Evolutionary conservation across 495 filamentous ascomycete species (phyloP).

Genomic region (Hypomontagnella monticulosa): DNA sequence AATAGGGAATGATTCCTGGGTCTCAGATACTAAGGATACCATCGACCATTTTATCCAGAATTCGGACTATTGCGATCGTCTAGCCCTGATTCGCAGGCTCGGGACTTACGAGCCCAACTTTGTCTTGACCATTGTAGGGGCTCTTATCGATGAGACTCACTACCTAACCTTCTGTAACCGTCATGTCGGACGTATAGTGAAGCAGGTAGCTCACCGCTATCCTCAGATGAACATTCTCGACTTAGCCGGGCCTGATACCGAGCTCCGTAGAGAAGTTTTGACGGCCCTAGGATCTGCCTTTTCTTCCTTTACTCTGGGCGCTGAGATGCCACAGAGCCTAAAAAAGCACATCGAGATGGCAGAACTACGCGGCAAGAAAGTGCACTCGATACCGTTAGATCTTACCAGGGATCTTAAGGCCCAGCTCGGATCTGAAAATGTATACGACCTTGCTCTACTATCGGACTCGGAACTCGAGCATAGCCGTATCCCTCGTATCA

Average conservation of each 20-base stretch:
- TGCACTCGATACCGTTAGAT: conserved; percentile 41
- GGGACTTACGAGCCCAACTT: conserved; percentile 41
- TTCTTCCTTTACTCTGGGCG: conserved; percentile 43
- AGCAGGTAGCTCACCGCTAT: conserved; percentile 55
- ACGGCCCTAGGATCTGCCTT: conserved; percentile 48
- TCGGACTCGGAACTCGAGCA: conserved; percentile 46
- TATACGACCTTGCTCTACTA: conserved; percentile 53
- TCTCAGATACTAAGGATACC: conserved; percentile 43
- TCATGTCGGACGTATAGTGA: conserved; percentile 49
- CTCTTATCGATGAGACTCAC: conserved; percentile 44
- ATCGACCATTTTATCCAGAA: conserved; percentile 45
- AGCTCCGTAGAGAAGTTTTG: conserved; percentile 46
- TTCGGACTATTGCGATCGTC: conserved; percentile 45
- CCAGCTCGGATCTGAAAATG: conserved; percentile 21
- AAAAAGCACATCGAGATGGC: conserved; percentile 4
- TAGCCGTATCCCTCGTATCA: neutral
- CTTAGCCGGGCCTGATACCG: conserved; percentile 43
- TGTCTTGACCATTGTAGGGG: conserved; percentile 36
- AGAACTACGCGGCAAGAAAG: conserved; percentile 36
- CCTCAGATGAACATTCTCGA: conserved; percentile 55
- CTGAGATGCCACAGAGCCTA: conserved; percentile 30
- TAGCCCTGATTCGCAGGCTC: conserved; percentile 43
- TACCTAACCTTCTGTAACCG: conserved; percentile 44
- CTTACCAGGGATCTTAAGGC: conserved; percentile 20
- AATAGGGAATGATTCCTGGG: conserved; percentile 34